Base-by-base conservation (phyloP, 2,329 filamentous ascomycete species). In the Aureobasidium subglaciale region DNA sequence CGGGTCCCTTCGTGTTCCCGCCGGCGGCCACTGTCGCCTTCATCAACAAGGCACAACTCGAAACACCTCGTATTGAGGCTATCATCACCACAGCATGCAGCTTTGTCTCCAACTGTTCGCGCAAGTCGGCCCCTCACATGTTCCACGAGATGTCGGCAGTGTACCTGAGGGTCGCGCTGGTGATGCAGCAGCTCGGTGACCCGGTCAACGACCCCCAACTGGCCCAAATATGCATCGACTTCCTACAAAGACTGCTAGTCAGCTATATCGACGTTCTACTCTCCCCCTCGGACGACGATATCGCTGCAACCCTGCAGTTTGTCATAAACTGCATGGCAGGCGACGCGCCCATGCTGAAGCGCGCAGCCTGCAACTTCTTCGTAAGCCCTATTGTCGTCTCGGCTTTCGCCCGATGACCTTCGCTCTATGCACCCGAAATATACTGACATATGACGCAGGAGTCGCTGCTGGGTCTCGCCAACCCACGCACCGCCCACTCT, bases 1-100 rank as follows among this genome's bases (percentile, higher is more conserved):
- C 86, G 3, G 88, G 88, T 0, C 86, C 88, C 1, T 92, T 93
- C 63, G 87, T 91, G 8, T 82, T 95, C 58, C 79, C 85, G 2
- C 77, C 86, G 0, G 72, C 78, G 0, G 76, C 83, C 60, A 81
- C 88, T n/a, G 81, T 84, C 10, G 76, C 82, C 38, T 76, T 93
- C 43, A 75, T 79, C 3, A 79, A 78, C 50, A 65, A 67, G 46
- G 79, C 84, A 20, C 75, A 71, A 1, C 70, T 79, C 34, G 72
- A 79, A n/a, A 86, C 81, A 9, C 84, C 85, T 11, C 78, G 86
- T 42, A 75, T 89, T 34, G 86, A 86, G 2, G 76, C 80, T 4
- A 76, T 91, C 9, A 80, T 93, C 27, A 83, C 82, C 56, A 88
- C 86, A 3, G 85, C 86, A 2, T 86, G 83, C 64, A 85, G 83